Evolutionary conservation across 2,329 filamentous ascomycete species (phyloP).

Genomic region (Aspergillus quadricinctus): DNA sequence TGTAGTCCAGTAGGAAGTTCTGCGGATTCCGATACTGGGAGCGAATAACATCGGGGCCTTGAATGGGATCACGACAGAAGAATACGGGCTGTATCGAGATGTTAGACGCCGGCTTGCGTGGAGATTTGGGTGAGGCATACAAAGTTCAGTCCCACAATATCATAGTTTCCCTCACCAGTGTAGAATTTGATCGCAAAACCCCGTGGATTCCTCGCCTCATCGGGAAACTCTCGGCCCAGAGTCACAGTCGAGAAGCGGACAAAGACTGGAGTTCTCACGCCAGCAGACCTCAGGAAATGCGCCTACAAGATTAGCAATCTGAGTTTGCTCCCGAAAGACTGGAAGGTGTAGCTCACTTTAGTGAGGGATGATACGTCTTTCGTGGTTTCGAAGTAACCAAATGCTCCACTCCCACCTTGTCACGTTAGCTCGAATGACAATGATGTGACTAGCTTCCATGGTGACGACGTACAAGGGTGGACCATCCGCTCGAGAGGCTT

Average conservation of each 20-base stretch:
- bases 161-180: constrained; percentile 47
- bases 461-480: constrained; percentile 17
- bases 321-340: too few relatives aligned
- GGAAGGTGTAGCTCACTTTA: constrained; percentile 2
- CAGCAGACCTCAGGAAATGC: constrained; percentile 37
- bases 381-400: constrained; percentile 24
- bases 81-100: constrained; percentile 39
- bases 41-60: constrained; percentile 46
- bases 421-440: background rate
- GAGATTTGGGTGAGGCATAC: constrained; percentile 14
- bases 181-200: constrained; percentile 51
- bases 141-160: constrained; percentile 47
- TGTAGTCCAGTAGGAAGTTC: constrained; percentile 48
- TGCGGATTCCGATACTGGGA: constrained; percentile 45
- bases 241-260: constrained; percentile 45
- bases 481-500: constrained; percentile 46
- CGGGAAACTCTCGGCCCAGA: constrained; percentile 41
- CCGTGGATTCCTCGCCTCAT: constrained; percentile 44
- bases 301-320: constrained; percentile 19
- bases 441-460: background rate
- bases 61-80: constrained; percentile 48
- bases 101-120: background rate
- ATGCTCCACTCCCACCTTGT: constrained; percentile 17
- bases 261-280: constrained; percentile 43
- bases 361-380: constrained; percentile 17